These are phyloP conservation scores for Postia placenta DNA, from an alignment of 768 basidiomycete genomes.

Conservation along the genomic window DNA sequence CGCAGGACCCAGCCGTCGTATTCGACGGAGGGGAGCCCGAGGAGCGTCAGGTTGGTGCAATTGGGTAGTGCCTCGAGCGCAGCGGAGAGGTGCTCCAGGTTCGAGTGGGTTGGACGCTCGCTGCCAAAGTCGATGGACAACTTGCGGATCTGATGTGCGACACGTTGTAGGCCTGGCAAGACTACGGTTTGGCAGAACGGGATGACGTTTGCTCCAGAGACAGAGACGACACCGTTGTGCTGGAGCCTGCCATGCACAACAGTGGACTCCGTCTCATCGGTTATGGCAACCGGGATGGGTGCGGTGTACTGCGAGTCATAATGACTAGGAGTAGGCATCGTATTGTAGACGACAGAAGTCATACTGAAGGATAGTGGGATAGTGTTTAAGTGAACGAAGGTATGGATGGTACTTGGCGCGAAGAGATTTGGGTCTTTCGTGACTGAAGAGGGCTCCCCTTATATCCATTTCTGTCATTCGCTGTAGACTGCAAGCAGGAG, in stretches of 20 bases:
- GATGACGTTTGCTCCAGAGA: background rate
- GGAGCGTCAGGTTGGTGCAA: constrained; percentile 5
- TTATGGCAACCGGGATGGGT: no score
- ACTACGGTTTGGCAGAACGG: constrained; percentile 4
- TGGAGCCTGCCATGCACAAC: background rate
- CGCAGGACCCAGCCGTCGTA: constrained; percentile 9
- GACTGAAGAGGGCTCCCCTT: no score
- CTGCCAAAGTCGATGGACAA: constrained; percentile 2
- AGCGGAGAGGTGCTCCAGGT: constrained; percentile 1
- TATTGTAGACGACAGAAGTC: background rate
- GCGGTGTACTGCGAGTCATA: background rate
- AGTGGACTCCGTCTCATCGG: no score
- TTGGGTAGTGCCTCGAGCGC: background rate
- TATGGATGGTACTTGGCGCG: no score
- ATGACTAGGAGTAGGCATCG: background rate
- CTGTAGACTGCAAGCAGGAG: no score
- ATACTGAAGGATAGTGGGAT: background rate
- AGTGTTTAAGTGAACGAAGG: no score
- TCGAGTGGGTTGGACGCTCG: background rate
- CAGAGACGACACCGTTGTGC: background rate
- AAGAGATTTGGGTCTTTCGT: no score
- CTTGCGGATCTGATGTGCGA: background rate
- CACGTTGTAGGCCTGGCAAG: background rate
- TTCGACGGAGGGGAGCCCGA: constrained; percentile 3
- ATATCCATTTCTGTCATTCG: no score